Evolutionary conservation across 1,284 basidiomycete genomes (phyloP).

Genomic region (Puccinia novopanici): DNA sequence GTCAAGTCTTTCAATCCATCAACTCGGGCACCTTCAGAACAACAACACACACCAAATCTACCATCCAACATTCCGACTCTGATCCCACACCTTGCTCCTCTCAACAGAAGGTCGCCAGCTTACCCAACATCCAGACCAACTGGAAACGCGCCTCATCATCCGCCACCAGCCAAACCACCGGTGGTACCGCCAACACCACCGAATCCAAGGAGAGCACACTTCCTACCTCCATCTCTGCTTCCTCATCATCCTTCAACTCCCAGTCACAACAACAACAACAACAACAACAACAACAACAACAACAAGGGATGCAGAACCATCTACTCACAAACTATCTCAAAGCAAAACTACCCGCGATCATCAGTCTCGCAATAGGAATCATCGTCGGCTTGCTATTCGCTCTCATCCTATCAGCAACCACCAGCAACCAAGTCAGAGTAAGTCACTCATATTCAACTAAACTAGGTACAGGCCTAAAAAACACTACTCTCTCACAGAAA

Average conservation of each 20-base stretch:
- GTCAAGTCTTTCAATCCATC: constrained; percentile 3
- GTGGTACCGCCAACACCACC: constrained; percentile 66
- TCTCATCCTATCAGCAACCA: constrained; percentile 10
- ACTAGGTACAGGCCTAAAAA: too few species aligned
- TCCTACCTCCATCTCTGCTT: constrained; percentile 74
- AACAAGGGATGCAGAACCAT: too few species aligned
- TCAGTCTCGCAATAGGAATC: constrained; percentile 40
- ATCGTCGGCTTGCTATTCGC: constrained; percentile 46
- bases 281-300: constrained; percentile 67
- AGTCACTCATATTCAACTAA: not conserved
- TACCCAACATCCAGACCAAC: not conserved
- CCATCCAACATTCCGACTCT: not conserved
- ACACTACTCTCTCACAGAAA: constrained; percentile 18
- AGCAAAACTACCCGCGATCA: constrained; percentile 40
- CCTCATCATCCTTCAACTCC: constrained; percentile 58
- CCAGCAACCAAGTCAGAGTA: not conserved
- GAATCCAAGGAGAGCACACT: constrained; percentile 80
- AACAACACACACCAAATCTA: constrained; percentile 7
- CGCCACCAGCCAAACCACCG: constrained; percentile 72
- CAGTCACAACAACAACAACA: constrained; percentile 54
- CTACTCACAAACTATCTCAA: constrained; percentile 52
- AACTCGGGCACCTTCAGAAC: not conserved
- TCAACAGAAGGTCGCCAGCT: not conserved
- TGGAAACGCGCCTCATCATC: constrained; percentile 80
- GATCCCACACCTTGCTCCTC: not conserved